Evolutionary conservation across 2,329 filamentous ascomycete genomes (phyloP).

Genomic region (Neofusicoccum parvum): DNA sequence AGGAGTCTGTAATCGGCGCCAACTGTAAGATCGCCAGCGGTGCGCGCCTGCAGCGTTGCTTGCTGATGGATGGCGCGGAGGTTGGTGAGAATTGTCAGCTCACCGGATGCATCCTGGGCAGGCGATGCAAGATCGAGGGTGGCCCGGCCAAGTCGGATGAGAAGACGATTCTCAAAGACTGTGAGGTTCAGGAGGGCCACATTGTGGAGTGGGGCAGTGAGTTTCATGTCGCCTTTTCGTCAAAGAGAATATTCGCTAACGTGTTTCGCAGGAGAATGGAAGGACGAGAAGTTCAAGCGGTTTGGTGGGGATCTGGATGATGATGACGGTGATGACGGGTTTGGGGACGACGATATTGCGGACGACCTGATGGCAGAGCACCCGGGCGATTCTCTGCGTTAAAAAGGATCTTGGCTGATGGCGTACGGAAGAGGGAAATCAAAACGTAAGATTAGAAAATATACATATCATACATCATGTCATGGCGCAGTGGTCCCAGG

Average conservation of each 20-base stretch:
- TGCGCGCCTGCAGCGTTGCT: conserved; percentile 82
- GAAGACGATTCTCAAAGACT: conserved; percentile 71
- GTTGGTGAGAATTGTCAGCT: conserved; percentile 83
- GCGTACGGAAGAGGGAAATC: not conserved
- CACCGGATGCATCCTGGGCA: conserved; percentile 84
- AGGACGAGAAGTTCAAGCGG: conserved; percentile 64
- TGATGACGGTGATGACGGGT: conserved; percentile 33
- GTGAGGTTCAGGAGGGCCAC: conserved; percentile 86
- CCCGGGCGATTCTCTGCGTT: conserved; percentile 3
- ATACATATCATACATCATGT: too few relatives aligned
- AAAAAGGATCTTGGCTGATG: not conserved
- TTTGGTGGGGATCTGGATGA: conserved; percentile 45
- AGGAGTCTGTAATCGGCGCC: conserved; percentile 84
- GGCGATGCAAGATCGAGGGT: conserved; percentile 79
- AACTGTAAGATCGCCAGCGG: conserved; percentile 85
- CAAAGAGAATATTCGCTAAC: not conserved
- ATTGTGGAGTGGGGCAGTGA: conserved; percentile 74
- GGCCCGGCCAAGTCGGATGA: conserved; percentile 56
- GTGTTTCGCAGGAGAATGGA: conserved; percentile 50
- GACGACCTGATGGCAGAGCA: conserved; percentile 1
- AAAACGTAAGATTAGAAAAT: not conserved
- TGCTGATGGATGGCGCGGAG: conserved; percentile 89
- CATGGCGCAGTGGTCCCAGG: too few relatives aligned
- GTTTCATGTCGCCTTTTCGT: conserved; percentile 21
- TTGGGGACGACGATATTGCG: conserved; percentile 11